A percentile compares a stretch with the other conserved stretches of the same genome.
These are phyloP conservation scores for Leccinum variabile DNA, from an alignment of 1,284 basidiomycete species.

Conservation along the genomic window DNA sequence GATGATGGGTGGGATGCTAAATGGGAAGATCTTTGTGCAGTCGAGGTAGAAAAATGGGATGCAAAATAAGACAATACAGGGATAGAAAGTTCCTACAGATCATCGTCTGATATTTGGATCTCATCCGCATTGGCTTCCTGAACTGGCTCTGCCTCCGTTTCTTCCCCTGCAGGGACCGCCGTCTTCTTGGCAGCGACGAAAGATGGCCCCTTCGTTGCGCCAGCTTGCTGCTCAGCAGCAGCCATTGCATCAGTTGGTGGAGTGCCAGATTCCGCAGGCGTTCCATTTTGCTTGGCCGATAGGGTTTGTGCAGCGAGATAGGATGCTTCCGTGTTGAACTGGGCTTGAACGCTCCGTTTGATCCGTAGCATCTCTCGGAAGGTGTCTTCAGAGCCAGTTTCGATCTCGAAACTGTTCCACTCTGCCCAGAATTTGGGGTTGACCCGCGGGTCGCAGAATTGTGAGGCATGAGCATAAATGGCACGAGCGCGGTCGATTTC, in stretches of 20 bases:
- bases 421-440: conserved; percentile 92
- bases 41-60: conserved; percentile 73
- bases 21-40: conserved; percentile 75
- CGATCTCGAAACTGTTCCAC: conserved; percentile 98
- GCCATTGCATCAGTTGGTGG: conserved; percentile 70
- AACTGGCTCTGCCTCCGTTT: conserved; percentile 29
- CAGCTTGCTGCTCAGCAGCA: conserved; percentile 57
- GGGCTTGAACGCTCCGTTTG: conserved; percentile 96
- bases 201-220: conserved; percentile 47
- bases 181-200: conserved; percentile 67
- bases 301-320: conserved; percentile 86
- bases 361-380: conserved; percentile 99
- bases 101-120: conserved; percentile 83
- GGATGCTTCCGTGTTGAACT: conserved; percentile 95
- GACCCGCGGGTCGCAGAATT: conserved; percentile 96
- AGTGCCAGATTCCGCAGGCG: conserved; percentile 55
- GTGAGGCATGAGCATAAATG: conserved; percentile 95
- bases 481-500: conserved; percentile 95
- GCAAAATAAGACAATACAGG: conserved; percentile 26
- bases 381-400: conserved; percentile 96
- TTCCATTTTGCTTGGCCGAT: conserved; percentile 59
- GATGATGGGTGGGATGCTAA: conserved; percentile 65
- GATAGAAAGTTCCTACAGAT: conserved; percentile 38
- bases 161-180: conserved; percentile 36
- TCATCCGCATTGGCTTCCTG: conserved; percentile 66